Percentiles rank a stretch among this genome's conserved stretches.
Conservation (phyloP, 2,329 filamentous ascomycete genomes). For the Aspergillus pseudoviridinutans region DNA sequence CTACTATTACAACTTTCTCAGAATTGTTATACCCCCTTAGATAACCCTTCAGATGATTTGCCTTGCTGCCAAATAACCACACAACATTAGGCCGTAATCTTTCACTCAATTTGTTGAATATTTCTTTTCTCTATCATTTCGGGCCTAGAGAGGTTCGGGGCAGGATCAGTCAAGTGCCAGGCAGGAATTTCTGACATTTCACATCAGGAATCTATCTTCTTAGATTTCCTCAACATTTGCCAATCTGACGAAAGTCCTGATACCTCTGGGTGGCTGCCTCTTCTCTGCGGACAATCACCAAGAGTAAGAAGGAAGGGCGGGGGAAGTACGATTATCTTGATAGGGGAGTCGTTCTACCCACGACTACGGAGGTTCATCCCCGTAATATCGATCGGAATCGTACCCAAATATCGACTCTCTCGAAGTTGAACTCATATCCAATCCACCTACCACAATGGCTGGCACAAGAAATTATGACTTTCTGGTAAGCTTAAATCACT, state of each 20-base stretch:
- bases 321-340: not conserved
- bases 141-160: not conserved
- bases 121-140: not conserved
- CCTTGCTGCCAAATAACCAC: not conserved
- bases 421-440: not conserved
- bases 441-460: conserved; percentile 60
- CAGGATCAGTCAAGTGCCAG: not conserved
- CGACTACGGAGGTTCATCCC: not conserved
- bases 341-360: not conserved
- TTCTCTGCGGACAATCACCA: conserved; percentile 4
- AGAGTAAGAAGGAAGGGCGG: not conserved
- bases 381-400: not conserved
- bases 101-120: not conserved
- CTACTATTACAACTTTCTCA: not conserved
- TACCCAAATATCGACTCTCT: not conserved
- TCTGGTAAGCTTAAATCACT: conserved; percentile 60
- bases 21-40: conserved; percentile 11
- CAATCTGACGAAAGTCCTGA: conserved; percentile 1
- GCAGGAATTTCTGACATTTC: not conserved
- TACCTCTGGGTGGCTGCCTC: conserved; percentile 14
- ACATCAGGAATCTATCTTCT: not conserved
- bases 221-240: not conserved
- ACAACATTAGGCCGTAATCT: not conserved
- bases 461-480: conserved; percentile 99
- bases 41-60: not conserved